A percentile compares a stretch with the other conserved stretches of the same genome.
phyloP scores from a whole-genome alignment of 176 grass and related monocot species.

The Oryza coarctata region DNA sequence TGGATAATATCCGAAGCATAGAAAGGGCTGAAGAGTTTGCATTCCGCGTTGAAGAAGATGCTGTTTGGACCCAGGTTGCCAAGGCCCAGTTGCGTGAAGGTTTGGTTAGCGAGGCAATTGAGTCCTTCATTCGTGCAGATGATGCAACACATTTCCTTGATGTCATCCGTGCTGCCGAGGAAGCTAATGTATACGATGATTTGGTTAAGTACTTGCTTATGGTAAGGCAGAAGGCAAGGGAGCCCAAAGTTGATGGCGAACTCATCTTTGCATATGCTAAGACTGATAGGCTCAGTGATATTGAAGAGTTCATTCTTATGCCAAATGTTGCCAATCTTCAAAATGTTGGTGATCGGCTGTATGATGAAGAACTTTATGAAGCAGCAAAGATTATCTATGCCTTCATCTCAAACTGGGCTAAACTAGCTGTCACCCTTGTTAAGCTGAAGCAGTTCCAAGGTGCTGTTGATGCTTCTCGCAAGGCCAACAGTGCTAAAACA shows the following conservation, averaged over 20 bases:
- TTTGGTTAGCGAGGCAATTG: constrained; percentile 93
- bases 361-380: constrained; percentile 92
- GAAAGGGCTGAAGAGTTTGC: constrained; percentile 96
- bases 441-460: constrained; percentile 97
- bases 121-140: constrained; percentile 95
- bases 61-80: constrained; percentile 97
- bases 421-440: constrained; percentile 82
- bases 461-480: constrained; percentile 95
- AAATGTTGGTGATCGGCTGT: constrained; percentile 88
- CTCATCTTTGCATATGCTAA: constrained; percentile 98
- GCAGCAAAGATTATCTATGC: constrained; percentile 98
- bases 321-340: constrained; percentile 98
- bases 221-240: constrained; percentile 83
- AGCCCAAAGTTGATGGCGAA: constrained; percentile 82
- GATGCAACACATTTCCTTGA: constrained; percentile 85
- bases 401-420: constrained; percentile 98
- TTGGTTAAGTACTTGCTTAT: constrained; percentile 81
- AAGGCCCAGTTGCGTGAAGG: constrained; percentile 89
- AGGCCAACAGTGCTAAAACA: constrained; percentile 92
- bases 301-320: constrained; percentile 97
- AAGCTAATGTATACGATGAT: constrained; percentile 83
- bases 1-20: constrained; percentile 88
- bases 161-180: constrained; percentile 81
- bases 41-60: constrained; percentile 90
- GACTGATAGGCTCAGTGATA: constrained; percentile 79